Evolutionary conservation across 78 protist species (phyloP).

Genomic region (Dictyostelium firmibasis): DNA sequence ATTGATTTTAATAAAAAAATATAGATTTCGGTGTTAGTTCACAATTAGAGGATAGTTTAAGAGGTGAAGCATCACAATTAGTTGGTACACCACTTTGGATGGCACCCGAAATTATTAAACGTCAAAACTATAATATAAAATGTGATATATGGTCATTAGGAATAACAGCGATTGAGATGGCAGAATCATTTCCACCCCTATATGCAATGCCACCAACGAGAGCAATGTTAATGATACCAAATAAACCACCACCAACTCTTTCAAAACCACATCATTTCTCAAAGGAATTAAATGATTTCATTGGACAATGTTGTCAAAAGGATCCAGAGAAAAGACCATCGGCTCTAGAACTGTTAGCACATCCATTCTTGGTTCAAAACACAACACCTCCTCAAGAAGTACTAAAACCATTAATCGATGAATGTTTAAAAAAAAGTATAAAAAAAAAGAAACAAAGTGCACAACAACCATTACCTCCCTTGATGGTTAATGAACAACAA

Average conservation of each 20-base stretch:
- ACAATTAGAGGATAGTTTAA: constrained; percentile 47
- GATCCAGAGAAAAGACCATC: constrained; percentile 85
- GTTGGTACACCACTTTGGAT: constrained; percentile 82
- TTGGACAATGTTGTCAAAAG: constrained; percentile 82
- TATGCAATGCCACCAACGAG: constrained; percentile 52
- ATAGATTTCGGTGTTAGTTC: constrained; percentile 82
- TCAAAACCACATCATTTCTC: constrained; percentile 57
- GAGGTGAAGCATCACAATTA: not conserved
- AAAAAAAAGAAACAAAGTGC: constrained; percentile 13
- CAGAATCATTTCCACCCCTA: constrained; percentile 65
- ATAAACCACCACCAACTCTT: constrained; percentile 82
- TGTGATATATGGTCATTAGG: constrained; percentile 81
- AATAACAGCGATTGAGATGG: constrained; percentile 72
- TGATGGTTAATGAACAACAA: not conserved
- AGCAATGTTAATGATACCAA: constrained; percentile 88
- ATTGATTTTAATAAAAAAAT: too few relatives aligned
- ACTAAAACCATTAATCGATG: constrained; percentile 54
- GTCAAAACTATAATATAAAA: constrained; percentile 58
- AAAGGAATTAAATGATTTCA: constrained; percentile 79
- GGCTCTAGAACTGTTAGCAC: constrained; percentile 69
- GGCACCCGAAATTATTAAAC: constrained; percentile 79
- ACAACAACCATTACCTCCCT: not conserved
- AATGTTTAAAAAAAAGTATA: constrained; percentile 40
- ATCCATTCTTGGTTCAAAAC: constrained; percentile 29
- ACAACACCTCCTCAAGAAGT: not conserved